Base-by-base conservation (phyloP, 2,329 filamentous ascomycete genomes). In the Aureobasidium sp. region DNA sequence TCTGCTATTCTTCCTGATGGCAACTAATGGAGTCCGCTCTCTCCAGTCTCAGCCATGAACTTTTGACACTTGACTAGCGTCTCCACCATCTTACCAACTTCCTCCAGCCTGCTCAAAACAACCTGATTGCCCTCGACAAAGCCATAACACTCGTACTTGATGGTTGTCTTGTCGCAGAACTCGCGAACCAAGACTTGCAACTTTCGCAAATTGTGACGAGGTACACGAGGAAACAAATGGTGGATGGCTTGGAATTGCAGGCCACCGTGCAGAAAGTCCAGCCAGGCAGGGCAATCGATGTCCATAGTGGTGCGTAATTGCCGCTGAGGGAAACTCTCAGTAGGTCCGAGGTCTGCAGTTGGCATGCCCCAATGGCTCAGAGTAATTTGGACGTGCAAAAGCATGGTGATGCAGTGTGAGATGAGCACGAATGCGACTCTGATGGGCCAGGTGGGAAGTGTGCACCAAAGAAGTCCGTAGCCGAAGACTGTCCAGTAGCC, bases 401-500 rank as follows among this genome's bases (percentile, higher is more conserved):
- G 85, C 78, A 86, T 84, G 34, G 85, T 86, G 68, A 86, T 73
- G 51, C 85, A 79, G 72, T 89, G 86, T 32, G 81, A 84, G 59
- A 88, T 75, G 44, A 89, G 73, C 2, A 89, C 79, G 72, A 90
- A 96, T 51, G 82, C 76, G 60, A 94, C 80, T 21, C 91, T 85
- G 64, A 83, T 82, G 74, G 82, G 83, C 73, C 82, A 84, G 65
- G 82, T 84, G 14, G 89, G 89, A 55, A 96, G 85, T 21, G 80
- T 80, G 67, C 81, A 80, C 77, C 93, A 95, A 59, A 95, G 68
- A 34, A 96, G 76, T n/a, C 82, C 80, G 71, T 96, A 96, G 63
- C 90, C 91, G 71, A 89, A 96, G 85, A 91, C 90, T 47, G 78
- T 79, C 90, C 90, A 96, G 77, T 95, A 96, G 73, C 91, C 87